phyloP scores from a whole-genome alignment of 495 filamentous ascomycete species.

The Aspergillus haitiensis region DNA sequence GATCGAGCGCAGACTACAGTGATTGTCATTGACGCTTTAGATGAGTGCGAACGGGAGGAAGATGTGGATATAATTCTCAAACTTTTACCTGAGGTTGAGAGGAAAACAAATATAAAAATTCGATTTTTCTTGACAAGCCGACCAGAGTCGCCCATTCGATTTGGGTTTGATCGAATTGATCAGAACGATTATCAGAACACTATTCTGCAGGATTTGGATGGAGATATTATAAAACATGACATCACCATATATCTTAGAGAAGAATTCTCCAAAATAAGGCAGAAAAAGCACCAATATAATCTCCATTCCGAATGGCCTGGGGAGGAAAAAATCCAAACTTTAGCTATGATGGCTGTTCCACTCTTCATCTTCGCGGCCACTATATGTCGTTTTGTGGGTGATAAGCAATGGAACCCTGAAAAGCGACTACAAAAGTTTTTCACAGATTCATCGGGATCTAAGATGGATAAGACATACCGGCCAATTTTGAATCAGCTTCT shows the following conservation, averaged over 20 bases:
- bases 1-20: neutral
- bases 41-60: conserved; percentile 3
- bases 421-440: conserved; percentile 17
- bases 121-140: conserved; percentile 12
- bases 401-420: conserved; percentile 27
- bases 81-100: neutral
- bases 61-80: neutral
- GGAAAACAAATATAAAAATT: neutral
- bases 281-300: neutral
- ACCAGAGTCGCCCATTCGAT: neutral
- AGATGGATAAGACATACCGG: neutral
- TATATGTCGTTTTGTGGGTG: conserved; percentile 35
- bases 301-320: conserved; percentile 37
- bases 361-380: conserved; percentile 49
- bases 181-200: neutral
- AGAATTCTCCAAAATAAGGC: neutral
- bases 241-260: neutral
- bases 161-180: neutral
- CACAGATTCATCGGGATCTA: neutral
- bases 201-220: neutral
- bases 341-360: conserved; percentile 40
- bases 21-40: conserved; percentile 11
- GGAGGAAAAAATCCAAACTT: conserved; percentile 22
- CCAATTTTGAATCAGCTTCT: too few species aligned
- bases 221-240: neutral